These are phyloP conservation scores for Juglanconis sp. DNA, from an alignment of 2,329 filamentous ascomycete species.

Conservation along the genomic window DNA sequence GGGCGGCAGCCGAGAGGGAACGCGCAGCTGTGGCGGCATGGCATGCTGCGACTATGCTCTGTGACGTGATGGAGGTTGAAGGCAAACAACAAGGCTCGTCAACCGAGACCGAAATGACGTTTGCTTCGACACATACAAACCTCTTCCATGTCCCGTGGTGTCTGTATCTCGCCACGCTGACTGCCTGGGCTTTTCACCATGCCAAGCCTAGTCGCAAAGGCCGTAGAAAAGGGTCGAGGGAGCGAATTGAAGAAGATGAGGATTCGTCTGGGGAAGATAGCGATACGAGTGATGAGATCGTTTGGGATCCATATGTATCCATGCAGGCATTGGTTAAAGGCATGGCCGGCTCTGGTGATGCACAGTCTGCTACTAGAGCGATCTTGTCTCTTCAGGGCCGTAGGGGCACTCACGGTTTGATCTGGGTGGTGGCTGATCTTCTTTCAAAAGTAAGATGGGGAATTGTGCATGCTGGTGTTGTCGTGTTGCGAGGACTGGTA, in stretches of 20 bases:
- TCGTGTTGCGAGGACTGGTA: slow-evolving; percentile 43
- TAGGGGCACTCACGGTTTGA: slow-evolving; percentile 49
- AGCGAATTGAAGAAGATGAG: slow-evolving; percentile 21
- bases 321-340: slow-evolving; percentile 41
- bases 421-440: slow-evolving; percentile 52
- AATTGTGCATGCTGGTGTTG: slow-evolving; percentile 59
- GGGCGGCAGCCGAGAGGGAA: slow-evolving; percentile 33
- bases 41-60: slow-evolving; percentile 52
- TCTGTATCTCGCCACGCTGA: slow-evolving; percentile 56
- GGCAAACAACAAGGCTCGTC: neutral
- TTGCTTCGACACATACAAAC: slow-evolving; percentile 31
- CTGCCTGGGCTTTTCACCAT: slow-evolving; percentile 57
- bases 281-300: slow-evolving; percentile 40
- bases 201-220: slow-evolving; percentile 22
- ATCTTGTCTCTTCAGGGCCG: slow-evolving; percentile 37
- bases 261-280: neutral
- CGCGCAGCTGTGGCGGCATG: slow-evolving; percentile 43
- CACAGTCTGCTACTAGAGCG: slow-evolving; percentile 30
- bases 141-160: slow-evolving; percentile 62
- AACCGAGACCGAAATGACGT: neutral
- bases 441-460: slow-evolving; percentile 58
- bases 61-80: slow-evolving; percentile 33
- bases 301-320: slow-evolving; percentile 47
- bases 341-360: slow-evolving; percentile 31
- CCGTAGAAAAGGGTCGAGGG: slow-evolving; percentile 12